Evolutionary conservation across 768 basidiomycete species (phyloP).

Genomic region (Royoungia palumana): DNA sequence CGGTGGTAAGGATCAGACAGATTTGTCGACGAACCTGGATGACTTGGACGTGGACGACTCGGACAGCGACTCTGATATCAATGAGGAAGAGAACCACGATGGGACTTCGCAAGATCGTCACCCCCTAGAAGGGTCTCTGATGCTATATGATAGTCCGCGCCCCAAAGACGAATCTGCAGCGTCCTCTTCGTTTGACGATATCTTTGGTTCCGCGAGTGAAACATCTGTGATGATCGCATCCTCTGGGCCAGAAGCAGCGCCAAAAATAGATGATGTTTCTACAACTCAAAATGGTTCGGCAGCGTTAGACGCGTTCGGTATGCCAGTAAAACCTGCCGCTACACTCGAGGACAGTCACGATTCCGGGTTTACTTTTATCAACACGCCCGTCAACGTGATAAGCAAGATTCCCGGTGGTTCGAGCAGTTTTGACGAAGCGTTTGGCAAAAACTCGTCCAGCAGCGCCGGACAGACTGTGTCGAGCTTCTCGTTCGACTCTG

Average conservation of each 20-base stretch:
- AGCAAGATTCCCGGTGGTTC: slow-evolving; percentile 29
- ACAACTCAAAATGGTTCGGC: slow-evolving; percentile 16
- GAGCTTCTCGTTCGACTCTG: slow-evolving; percentile 62
- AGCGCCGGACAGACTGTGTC: slow-evolving; percentile 31
- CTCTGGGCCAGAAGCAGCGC: slow-evolving; percentile 14
- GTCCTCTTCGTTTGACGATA: slow-evolving; percentile 49
- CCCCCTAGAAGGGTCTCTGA: slow-evolving; percentile 5
- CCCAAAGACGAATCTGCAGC: slow-evolving; percentile 10
- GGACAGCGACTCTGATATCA: slow-evolving; percentile 53
- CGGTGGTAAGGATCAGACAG: slow-evolving; percentile 42
- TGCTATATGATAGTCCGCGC: no score
- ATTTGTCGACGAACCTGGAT: slow-evolving; percentile 49
- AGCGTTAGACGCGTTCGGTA: slow-evolving; percentile 42
- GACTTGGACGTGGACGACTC: slow-evolving; percentile 58
- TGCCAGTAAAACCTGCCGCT: slow-evolving; percentile 17
- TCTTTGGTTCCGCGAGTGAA: slow-evolving; percentile 41
- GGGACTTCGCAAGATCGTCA: slow-evolving; percentile 16
- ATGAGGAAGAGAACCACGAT: slow-evolving; percentile 38
- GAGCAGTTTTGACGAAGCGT: slow-evolving; percentile 73
- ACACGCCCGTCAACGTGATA: slow-evolving; percentile 8
- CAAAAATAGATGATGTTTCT: slow-evolving; percentile 18
- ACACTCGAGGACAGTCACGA: slow-evolving; percentile 21
- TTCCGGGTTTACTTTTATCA: slow-evolving; percentile 20
- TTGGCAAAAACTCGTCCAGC: slow-evolving; percentile 50
- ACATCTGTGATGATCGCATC: slow-evolving; percentile 19